Evolutionary conservation across 495 filamentous ascomycete genomes (phyloP).

Genomic region (Trichoderma virens): DNA sequence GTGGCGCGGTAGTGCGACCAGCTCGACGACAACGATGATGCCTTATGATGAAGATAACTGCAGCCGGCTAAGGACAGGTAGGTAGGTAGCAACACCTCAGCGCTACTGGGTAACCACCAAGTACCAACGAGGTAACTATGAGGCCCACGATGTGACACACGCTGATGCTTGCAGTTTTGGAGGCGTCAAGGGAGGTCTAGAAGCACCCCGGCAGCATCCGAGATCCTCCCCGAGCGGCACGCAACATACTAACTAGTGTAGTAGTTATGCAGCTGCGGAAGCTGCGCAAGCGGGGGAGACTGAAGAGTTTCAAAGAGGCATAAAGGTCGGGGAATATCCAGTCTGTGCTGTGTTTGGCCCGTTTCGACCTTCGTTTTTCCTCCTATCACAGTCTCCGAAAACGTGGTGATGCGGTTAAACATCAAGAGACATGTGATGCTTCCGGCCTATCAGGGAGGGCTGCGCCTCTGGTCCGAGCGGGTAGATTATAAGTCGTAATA

Average conservation of each 20-base stretch:
- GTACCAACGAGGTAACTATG: not conserved
- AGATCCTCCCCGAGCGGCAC: conserved; percentile 5
- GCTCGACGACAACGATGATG: too few relatives aligned
- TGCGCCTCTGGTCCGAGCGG: not conserved
- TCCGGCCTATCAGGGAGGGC: not conserved
- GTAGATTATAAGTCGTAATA: not conserved
- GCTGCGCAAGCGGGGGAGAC: not conserved
- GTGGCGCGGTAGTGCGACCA: too few relatives aligned
- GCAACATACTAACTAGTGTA: not conserved
- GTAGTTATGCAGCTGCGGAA: not conserved
- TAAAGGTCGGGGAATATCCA: not conserved
- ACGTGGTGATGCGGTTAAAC: not conserved
- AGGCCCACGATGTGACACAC: not conserved
- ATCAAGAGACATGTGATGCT: not conserved
- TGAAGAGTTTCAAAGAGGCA: not conserved
- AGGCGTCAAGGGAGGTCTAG: not conserved
- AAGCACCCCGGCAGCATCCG: conserved; percentile 3
- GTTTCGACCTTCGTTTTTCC: not conserved
- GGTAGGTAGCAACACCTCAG: not conserved
- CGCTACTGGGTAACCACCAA: not conserved
- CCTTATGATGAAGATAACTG: too few relatives aligned
- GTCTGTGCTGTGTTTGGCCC: not conserved
- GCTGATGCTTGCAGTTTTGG: not conserved
- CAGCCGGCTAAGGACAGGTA: too few relatives aligned
- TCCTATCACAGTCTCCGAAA: not conserved